Base-by-base conservation (phyloP, 345 rosid genomes). In the Hibiscus mutabilis region DNA sequence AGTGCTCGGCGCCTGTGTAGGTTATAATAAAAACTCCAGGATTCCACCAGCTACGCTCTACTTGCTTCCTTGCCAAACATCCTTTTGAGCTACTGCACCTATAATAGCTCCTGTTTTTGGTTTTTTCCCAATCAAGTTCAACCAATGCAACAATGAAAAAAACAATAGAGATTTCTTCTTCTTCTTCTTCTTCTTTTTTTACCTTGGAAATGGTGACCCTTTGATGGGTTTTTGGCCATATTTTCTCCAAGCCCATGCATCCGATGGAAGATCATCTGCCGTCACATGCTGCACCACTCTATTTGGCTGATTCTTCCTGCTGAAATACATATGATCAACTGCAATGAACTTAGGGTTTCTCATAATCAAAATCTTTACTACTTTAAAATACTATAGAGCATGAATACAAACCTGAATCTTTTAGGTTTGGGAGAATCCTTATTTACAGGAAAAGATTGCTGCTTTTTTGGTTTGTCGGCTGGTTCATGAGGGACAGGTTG, bases 181-280 rank as follows among this genome's bases (percentile, higher is more conserved):
- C 5, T 35, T 35, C 1, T 58, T 14, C 22, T 78, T 44, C 83
- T 33, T 4, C 0, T 44, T 44, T 57, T 13, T 35, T 78, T 31
- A 88, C 96, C 96, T 85, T 37, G 96, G 96, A 82, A 85, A 82
- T 6, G 91, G 93, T 22, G 96, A 90, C 47, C 96, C 96, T 46
- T 88, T 90, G 68, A 90, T 90, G 51, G 91, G 93, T 80, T 90
- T 90, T 74, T 90, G 96, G 5, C 96, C 96, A 71, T 90, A 88
- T 76, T 91, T 91, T 25, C 94, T 76, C 97, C 97, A 91, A 52
- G 97, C 92, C 97, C 97, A 91, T 80, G n/a, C 84, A 73, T 91
- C 94, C 51, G 82, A 74, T 37, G 79, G 68, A n/a, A 84, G 80
- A 52, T 76, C 85, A 71, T 86, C 89, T 29, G 71, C 85, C 29